Evolutionary conservation across 148 eudicot species (phyloP).

Genomic region (Rhododendron vialii): DNA sequence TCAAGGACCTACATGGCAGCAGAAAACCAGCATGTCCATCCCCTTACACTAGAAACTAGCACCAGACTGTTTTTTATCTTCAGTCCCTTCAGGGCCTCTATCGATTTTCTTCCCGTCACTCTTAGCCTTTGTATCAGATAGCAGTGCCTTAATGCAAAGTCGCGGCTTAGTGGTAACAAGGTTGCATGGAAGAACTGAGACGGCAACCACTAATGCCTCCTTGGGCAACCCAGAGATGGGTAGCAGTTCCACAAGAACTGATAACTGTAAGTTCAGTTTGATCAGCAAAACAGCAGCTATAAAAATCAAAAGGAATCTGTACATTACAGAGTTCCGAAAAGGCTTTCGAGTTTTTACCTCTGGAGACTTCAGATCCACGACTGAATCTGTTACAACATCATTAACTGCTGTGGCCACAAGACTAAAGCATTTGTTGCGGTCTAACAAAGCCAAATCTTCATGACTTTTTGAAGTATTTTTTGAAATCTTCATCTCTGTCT

Average conservation of each 20-base stretch:
- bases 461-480: slow-evolving; percentile 22
- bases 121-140: slow-evolving; percentile 38
- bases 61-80: not conserved
- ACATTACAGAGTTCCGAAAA: not conserved
- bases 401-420: slow-evolving; percentile 63
- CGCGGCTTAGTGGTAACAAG: slow-evolving; percentile 60
- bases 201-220: slow-evolving; percentile 46
- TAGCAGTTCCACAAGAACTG: slow-evolving; percentile 57
- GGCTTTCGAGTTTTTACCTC: slow-evolving; percentile 37
- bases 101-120: slow-evolving; percentile 17
- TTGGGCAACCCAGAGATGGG: slow-evolving; percentile 58
- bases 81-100: not conserved
- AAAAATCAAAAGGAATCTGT: not conserved
- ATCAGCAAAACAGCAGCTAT: slow-evolving; percentile 6
- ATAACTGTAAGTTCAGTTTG: slow-evolving; percentile 35
- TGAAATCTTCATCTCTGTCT: slow-evolving; percentile 39
- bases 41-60: not conserved
- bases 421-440: slow-evolving; percentile 65
- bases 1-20: not conserved
- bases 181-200: slow-evolving; percentile 62
- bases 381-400: slow-evolving; percentile 49
- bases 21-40: not conserved
- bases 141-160: slow-evolving; percentile 52
- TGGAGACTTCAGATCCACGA: slow-evolving; percentile 69
- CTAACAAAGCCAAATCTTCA: slow-evolving; percentile 34